Base-by-base conservation (phyloP, 1,139 yeast species). In the Kurtzmaniella quercitrusa region DNA sequence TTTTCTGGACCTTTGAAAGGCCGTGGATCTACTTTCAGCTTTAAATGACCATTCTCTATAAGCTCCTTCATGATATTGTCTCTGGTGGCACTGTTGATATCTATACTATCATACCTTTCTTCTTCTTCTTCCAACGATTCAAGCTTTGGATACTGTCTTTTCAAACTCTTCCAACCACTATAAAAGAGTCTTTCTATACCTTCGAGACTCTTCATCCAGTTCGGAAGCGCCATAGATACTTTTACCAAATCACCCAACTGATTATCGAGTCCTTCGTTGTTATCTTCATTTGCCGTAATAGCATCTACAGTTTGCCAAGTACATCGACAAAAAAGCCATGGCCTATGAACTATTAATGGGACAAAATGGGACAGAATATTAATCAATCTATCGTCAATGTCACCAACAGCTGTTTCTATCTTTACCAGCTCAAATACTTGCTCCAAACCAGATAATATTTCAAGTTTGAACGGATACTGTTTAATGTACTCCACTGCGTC, bases 401-500 rank as follows among this genome's bases (percentile, higher is more conserved):
- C 14, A 10, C 14, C 31, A 10, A 27, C n/a, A 27, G 31, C 31
- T 7, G 31, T 27, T 5, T 5, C 31, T 4, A 27, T 12, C 5
- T 10, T 10, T n/a, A 4, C 31, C 31, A 27, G 31, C 5, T 27
- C 14, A n/a, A 27, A 27, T 7, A 36, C n/a, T 4, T 7, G 8
- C 10, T 21, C 43, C 25, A 41, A 16, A 10, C 23, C 34, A 10
- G 25, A 19, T 11, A 29, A 25, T 2, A 41, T 37, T 15, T 53
- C 49, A 34, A 64, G 58, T 43, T 64, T 62, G 41, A 59, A 71
- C 15, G 51, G 52, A 0, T 60, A 58, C 18, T 51, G 56, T 21
- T 52, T 51, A 25, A 72, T 41, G 46, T 40, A n/a, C 5, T 15
- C 16, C 6, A 75, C 40, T 0, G 77, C 64, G 41, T 70, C 68